Percentiles rank a stretch among this genome's conserved stretches.
phyloP scores from a whole-genome alignment of 2,329 filamentous ascomycete species.

The Ustulina deusta region DNA sequence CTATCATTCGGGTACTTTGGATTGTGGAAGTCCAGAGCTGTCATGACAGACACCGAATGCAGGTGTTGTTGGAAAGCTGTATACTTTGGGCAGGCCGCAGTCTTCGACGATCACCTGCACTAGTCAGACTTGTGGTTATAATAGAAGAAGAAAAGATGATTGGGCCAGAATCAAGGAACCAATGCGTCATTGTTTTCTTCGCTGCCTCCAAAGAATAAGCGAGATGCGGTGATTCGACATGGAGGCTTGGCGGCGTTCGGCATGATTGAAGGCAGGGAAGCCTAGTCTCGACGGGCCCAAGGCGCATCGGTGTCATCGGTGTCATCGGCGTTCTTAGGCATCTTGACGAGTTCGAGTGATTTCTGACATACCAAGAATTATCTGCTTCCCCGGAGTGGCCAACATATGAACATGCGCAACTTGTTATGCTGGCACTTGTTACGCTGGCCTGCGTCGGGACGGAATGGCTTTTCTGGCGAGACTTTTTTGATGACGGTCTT shows the following conservation, averaged over 20 bases:
- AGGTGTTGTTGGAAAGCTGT: slow-evolving; percentile 4
- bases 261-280: slow-evolving; percentile 9
- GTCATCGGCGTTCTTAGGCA: slow-evolving; percentile 27
- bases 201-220: neutral
- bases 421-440: slow-evolving; percentile 10
- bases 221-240: slow-evolving; percentile 11
- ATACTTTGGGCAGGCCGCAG: slow-evolving; percentile 3
- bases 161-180: neutral
- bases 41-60: neutral
- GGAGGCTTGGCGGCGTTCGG: neutral
- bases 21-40: neutral
- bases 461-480: slow-evolving; percentile 13
- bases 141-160: neutral
- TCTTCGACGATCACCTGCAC: neutral
- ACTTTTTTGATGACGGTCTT: slow-evolving; percentile 11
- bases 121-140: neutral
- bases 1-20: neutral
- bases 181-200: neutral
- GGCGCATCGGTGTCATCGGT: slow-evolving; percentile 30
- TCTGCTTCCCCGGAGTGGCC: neutral
- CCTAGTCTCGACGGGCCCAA: slow-evolving; percentile 10
- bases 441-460: slow-evolving; percentile 2
- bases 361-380: slow-evolving; percentile 2
- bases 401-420: slow-evolving; percentile 5
- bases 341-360: slow-evolving; percentile 2